A percentile compares a stretch with the other conserved stretches of the same genome.
phyloP scores from a whole-genome alignment of 2,329 filamentous ascomycete species.

The Beauveria caledonica region DNA sequence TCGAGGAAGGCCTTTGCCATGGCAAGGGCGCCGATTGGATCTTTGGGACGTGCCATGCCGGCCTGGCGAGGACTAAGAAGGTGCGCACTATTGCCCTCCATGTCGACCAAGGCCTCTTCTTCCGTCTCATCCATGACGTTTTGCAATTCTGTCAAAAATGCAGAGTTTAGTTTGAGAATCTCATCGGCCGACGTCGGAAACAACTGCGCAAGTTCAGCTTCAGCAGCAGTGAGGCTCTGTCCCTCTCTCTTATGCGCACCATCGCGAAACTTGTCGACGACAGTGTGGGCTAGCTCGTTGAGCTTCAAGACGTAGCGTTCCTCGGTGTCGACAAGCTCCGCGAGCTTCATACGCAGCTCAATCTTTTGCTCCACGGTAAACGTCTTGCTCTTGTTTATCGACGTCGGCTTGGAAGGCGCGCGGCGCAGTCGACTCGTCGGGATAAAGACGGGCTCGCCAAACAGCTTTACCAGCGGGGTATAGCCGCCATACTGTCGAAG shows the following conservation, averaged over 20 bases:
- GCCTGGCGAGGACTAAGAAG: conserved; percentile 35
- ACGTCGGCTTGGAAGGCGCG: conserved; percentile 78
- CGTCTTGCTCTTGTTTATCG: conserved; percentile 66
- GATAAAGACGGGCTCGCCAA: conserved; percentile 79
- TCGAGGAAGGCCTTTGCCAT: conserved; percentile 77
- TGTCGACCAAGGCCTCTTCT: conserved; percentile 67
- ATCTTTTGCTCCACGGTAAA: conserved; percentile 79
- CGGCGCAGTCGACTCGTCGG: conserved; percentile 78
- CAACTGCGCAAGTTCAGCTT: conserved; percentile 62
- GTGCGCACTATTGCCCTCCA: conserved; percentile 48
- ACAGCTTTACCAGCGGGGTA: conserved; percentile 64
- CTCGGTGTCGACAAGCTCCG: conserved; percentile 86
- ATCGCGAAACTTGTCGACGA: conserved; percentile 71
- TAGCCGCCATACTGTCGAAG: conserved; percentile 69
- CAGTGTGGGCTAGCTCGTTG: conserved; percentile 69
- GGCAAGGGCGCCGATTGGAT: conserved; percentile 68
- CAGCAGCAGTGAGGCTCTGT: conserved; percentile 61
- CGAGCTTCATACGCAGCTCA: conserved; percentile 78
- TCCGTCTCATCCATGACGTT: conserved; percentile 76
- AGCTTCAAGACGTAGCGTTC: conserved; percentile 88
- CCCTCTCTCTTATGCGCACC: conserved; percentile 52
- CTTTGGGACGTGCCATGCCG: conserved; percentile 43
- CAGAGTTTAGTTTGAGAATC: conserved; percentile 74
- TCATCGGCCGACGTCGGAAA: conserved; percentile 75
- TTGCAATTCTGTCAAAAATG: conserved; percentile 69